Evolutionary conservation across 1,139 yeast genomes (phyloP), one percentile per base, ranked within the genome.

Genomic region (Candida gigantensis): DNA sequence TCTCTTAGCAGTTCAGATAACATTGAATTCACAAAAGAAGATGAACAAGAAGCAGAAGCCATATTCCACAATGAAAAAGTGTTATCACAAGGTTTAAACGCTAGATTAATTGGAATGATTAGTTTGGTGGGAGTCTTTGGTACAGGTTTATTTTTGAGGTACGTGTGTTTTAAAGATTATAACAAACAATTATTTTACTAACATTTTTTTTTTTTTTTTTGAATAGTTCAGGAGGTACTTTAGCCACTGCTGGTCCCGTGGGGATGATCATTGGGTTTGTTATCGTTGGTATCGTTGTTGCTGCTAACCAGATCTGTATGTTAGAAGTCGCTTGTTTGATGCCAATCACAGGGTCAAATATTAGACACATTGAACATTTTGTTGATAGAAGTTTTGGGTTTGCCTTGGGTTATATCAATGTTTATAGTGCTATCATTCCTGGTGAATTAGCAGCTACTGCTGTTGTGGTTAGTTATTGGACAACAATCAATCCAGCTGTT

Each of bases 41-140:
- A 24, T 15, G 31, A 30, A 26, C 27, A 30, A 21, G 39, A 37
- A 10, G 37, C 36, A 18, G 35, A 36, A 9, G 34, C 37, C 17
- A 34, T 41, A 6, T 39, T 41, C 24, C 30, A 19, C 15, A 37
- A 38, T 15, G 49, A 45, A 13, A 39, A 40, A 26, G 25, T 27
- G 32, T 51, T 41, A 28, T 42, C 40, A 2, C 24, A 35, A 12
- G 34, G 37, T 5, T 42, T 61, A 30, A 51, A 57, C 30, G 57
- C 56, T 36, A 53, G 68, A 40, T 66, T 61, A 33, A 48, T 64
- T 28, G 57, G 55, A 28, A 62, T 63, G 60, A 45, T 64, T 15
- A 51, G 68, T 3, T 51, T 63, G 32, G 67, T 55, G 10, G 60
- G 59, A 12, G 55, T 54, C 5, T 48, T 58, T 36, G 63, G 63